Conservation (phyloP, 495 filamentous ascomycete species). For the Podospora pseudocomata region DNA sequence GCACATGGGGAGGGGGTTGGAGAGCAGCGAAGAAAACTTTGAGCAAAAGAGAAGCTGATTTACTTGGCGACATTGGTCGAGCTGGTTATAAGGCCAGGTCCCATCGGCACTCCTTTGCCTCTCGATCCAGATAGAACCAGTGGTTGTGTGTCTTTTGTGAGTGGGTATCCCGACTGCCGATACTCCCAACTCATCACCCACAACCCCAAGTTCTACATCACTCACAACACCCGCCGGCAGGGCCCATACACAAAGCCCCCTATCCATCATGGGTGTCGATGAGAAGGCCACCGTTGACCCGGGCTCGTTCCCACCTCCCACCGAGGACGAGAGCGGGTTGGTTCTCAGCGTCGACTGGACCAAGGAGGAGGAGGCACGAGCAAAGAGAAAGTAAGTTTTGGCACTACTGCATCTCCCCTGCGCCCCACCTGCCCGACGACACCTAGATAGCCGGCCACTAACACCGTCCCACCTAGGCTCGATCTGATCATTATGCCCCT, state of each 20-base stretch:
- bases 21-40: neutral
- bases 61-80: constrained; percentile 1
- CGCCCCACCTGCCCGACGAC: too few relatives aligned
- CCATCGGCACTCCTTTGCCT: neutral
- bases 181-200: neutral
- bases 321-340: constrained; percentile 30
- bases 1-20: neutral
- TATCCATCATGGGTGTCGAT: constrained; percentile 14
- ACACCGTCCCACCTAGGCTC: constrained; percentile 31
- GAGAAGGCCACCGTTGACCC: constrained; percentile 7
- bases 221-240: neutral
- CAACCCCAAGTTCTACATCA: neutral
- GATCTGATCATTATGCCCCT: constrained; percentile 51
- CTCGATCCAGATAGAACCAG: neutral
- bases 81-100: constrained; percentile 8
- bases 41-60: constrained; percentile 1
- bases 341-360: constrained; percentile 35
- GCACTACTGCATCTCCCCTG: constrained; percentile 14
- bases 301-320: constrained; percentile 19
- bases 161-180: neutral
- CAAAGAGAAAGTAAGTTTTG: constrained; percentile 35
- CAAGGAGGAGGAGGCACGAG: constrained; percentile 33
- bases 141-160: neutral
- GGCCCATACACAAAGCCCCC: neutral
- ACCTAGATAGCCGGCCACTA: neutral